Percentiles rank a stretch among this genome's conserved stretches.
Conservation (phyloP, 2,329 filamentous ascomycete species). For the Fusarium tjaetaba region DNA sequence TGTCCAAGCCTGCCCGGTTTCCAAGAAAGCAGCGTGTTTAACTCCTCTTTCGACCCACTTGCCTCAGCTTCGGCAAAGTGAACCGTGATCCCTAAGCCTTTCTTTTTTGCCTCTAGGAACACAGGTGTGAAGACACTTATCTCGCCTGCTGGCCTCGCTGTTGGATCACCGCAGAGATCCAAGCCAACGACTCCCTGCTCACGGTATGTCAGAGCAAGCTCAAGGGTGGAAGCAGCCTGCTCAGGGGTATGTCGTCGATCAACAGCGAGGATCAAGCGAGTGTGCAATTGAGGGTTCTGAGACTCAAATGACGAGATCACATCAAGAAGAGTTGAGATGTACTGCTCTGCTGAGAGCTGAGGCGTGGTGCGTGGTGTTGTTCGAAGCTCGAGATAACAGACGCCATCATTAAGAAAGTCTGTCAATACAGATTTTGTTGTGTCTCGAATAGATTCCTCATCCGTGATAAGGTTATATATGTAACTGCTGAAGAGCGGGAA, state of each 20-base stretch:
- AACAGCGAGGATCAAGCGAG: slow-evolving; percentile 76
- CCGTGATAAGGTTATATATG: slow-evolving; percentile 79
- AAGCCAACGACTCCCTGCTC: slow-evolving; percentile 72
- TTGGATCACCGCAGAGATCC: slow-evolving; percentile 82
- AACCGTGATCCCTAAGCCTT: slow-evolving; percentile 72
- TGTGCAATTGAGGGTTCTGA: slow-evolving; percentile 59
- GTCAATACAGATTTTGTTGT: slow-evolving; percentile 72
- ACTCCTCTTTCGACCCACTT: slow-evolving; percentile 67
- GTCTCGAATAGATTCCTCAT: slow-evolving; percentile 65
- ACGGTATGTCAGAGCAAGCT: slow-evolving; percentile 67
- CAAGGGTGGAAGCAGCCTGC: slow-evolving; percentile 71
- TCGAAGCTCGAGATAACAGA: slow-evolving; percentile 81
- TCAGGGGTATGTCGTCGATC: slow-evolving; percentile 71
- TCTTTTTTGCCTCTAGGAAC: slow-evolving; percentile 64
- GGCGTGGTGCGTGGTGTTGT: slow-evolving; percentile 78
- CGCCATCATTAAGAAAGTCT: slow-evolving; percentile 75
- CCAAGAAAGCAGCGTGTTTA: slow-evolving; percentile 72
- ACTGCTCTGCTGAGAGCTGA: slow-evolving; percentile 67
- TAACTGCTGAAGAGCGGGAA: slow-evolving; percentile 82
- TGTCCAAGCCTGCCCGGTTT: slow-evolving; percentile 77
- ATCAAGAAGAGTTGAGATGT: slow-evolving; percentile 73
- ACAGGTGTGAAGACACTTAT: slow-evolving; percentile 68
- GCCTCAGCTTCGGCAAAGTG: slow-evolving; percentile 79
- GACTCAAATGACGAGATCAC: slow-evolving; percentile 65
- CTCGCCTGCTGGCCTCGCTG: slow-evolving; percentile 60